Percentiles rank a stretch among this genome's conserved stretches.
phyloP scores from a whole-genome alignment of 2,329 filamentous ascomycete species.

The Coniochaeta sp. region DNA sequence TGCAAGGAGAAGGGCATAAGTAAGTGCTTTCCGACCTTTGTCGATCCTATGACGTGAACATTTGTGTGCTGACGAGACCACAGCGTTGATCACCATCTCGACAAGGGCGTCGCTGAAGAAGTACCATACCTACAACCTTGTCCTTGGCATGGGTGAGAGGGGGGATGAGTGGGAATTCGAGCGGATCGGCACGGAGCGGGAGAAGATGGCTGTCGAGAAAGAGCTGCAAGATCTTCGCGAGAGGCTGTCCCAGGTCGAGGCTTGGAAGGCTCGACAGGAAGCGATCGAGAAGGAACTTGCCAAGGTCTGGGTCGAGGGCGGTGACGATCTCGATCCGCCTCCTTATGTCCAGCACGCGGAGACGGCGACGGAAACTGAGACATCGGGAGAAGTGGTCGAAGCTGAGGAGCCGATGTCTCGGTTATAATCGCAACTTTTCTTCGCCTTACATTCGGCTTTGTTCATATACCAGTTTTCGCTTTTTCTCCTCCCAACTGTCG shows the following conservation, averaged over 20 bases:
- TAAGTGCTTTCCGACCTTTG: slow-evolving; percentile 41
- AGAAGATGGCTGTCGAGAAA: slow-evolving; percentile 89
- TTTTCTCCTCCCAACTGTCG: background rate
- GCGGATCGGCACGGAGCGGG: slow-evolving; percentile 84
- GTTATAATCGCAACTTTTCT: background rate
- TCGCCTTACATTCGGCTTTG: background rate
- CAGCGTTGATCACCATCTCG: slow-evolving; percentile 88
- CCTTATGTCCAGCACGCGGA: slow-evolving; percentile 25
- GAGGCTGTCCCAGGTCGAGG: slow-evolving; percentile 70
- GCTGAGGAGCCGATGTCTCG: background rate
- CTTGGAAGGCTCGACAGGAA: slow-evolving; percentile 69
- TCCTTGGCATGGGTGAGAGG: slow-evolving; percentile 70
- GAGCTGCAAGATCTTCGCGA: slow-evolving; percentile 81
- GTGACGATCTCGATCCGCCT: slow-evolving; percentile 40
- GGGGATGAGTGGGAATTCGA: slow-evolving; percentile 91
- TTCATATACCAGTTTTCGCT: background rate
- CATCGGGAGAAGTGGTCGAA: background rate
- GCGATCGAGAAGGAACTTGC: slow-evolving; percentile 80
- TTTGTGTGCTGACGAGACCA: background rate
- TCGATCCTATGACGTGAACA: background rate
- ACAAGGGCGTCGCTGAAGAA: slow-evolving; percentile 91
- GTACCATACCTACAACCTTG: slow-evolving; percentile 89
- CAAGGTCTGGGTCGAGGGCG: slow-evolving; percentile 51
- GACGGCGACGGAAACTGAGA: background rate
- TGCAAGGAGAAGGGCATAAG: slow-evolving; percentile 92